Percentiles rank a stretch among this genome's conserved stretches.
These are phyloP conservation scores for Leishmania mexicana DNA, from an alignment of 208 protist genomes.

Conservation along the genomic window DNA sequence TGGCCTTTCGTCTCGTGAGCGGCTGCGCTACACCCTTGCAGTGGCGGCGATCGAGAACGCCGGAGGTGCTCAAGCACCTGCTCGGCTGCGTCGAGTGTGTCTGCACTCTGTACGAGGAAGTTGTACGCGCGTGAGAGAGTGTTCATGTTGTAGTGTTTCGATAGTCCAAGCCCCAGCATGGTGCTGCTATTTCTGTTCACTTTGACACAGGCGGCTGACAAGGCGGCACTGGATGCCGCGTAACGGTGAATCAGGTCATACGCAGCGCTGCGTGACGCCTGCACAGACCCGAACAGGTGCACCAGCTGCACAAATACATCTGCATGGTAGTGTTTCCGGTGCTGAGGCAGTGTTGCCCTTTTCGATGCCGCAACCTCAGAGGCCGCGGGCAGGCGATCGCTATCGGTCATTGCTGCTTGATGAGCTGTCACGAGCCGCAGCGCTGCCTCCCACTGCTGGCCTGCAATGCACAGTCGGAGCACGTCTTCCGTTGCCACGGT, in stretches of 20 bases:
- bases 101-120: conserved; percentile 41
- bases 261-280: conserved; percentile 4
- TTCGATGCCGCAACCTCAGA: not conserved
- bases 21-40: too few relatives aligned
- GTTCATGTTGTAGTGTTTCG: conserved; percentile 57
- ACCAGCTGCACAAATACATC: conserved; percentile 33
- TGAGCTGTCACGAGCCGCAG: conserved; percentile 30
- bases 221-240: not conserved
- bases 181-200: not conserved
- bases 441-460: conserved; percentile 61
- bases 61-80: conserved; percentile 16
- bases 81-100: conserved; percentile 34
- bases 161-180: conserved; percentile 11
- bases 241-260: conserved; percentile 6
- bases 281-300: conserved; percentile 24
- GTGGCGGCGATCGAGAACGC: not conserved
- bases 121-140: conserved; percentile 53
- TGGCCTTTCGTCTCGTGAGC: not conserved
- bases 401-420: not conserved
- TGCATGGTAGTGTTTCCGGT: conserved; percentile 19
- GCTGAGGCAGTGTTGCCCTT: not conserved
- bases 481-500: conserved; percentile 36
- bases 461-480: conserved; percentile 44
- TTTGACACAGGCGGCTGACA: not conserved
- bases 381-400: not conserved